phyloP scores from a whole-genome alignment of 495 filamentous ascomycete genomes.

The Podospora comata region DNA sequence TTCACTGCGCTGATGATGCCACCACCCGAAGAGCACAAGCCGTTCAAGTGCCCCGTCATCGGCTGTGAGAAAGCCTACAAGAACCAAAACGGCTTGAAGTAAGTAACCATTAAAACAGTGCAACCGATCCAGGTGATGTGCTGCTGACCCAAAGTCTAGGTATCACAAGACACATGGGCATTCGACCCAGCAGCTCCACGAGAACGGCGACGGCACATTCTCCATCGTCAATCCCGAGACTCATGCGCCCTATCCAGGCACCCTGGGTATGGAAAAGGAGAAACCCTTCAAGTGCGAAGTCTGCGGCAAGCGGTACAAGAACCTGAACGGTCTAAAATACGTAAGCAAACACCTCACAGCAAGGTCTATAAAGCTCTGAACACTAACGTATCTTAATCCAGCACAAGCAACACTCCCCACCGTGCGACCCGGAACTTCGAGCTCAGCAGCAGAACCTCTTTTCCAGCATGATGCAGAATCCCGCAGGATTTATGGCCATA shows the following conservation, averaged over 20 bases:
- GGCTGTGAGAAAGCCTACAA: slow-evolving; percentile 99
- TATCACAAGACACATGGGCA: slow-evolving; percentile 87
- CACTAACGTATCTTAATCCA: slow-evolving; percentile 18
- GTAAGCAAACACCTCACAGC: slow-evolving; percentile 36
- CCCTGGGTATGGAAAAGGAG: slow-evolving; percentile 98
- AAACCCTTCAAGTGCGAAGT: slow-evolving; percentile 97
- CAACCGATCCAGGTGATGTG: slow-evolving; percentile 12
- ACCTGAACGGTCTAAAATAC: slow-evolving; percentile 93
- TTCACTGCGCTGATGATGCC: slow-evolving; percentile 58
- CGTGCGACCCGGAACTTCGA: slow-evolving; percentile 52
- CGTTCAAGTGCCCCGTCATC: slow-evolving; percentile 95
- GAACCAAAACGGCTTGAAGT: slow-evolving; percentile 98
- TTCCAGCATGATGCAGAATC: slow-evolving; percentile 40
- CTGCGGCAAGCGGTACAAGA: slow-evolving; percentile 99
- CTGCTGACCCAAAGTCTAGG: slow-evolving; percentile 43
- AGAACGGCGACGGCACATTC: slow-evolving; percentile 94
- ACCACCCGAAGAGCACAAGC: slow-evolving; percentile 76
- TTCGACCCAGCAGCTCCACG: slow-evolving; percentile 90
- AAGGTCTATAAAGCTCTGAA: background rate
- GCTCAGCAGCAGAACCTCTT: slow-evolving; percentile 38
- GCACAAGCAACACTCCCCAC: slow-evolving; percentile 81
- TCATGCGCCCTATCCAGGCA: slow-evolving; percentile 88
- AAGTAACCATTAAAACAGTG: slow-evolving; percentile 31
- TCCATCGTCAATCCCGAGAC: slow-evolving; percentile 98
- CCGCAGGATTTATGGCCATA: slow-evolving; percentile 30